phyloP scores from a whole-genome alignment of 1,284 basidiomycete genomes.

The Microbotryomycetes sp. region DNA sequence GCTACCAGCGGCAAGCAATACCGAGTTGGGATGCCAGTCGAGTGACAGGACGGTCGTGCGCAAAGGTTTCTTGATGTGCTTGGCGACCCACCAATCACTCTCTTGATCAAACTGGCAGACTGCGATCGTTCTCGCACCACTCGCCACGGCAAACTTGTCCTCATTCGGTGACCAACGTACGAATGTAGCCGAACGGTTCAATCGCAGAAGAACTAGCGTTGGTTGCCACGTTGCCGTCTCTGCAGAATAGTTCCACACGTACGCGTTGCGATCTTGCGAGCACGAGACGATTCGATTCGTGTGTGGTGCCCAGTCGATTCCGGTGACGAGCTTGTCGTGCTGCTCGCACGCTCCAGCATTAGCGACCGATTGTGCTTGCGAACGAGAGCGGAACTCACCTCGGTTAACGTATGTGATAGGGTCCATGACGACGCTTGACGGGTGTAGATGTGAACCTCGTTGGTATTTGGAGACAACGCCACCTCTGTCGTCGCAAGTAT shows the following conservation, averaged over 20 bases:
- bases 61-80: constrained; percentile 94
- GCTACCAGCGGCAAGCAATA: constrained; percentile 86
- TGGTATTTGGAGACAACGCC: constrained; percentile 83
- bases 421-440: constrained; percentile 65
- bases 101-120: constrained; percentile 92
- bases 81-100: constrained; percentile 99
- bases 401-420: constrained; percentile 69
- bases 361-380: neutral
- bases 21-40: constrained; percentile 98
- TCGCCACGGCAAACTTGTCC: constrained; percentile 98
- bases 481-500: constrained; percentile 56
- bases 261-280: constrained; percentile 97
- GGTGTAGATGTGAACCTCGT: constrained; percentile 83
- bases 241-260: constrained; percentile 85
- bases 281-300: constrained; percentile 97
- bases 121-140: constrained; percentile 88
- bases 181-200: constrained; percentile 92
- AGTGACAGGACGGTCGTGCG: constrained; percentile 85
- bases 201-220: constrained; percentile 86
- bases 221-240: constrained; percentile 88
- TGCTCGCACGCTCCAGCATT: constrained; percentile 41
- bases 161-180: constrained; percentile 96
- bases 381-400: constrained; percentile 52
- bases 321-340: constrained; percentile 98
- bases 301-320: constrained; percentile 95